Base-by-base conservation (phyloP, 2,329 filamentous ascomycete species). In the Ciborinia camelliae region DNA sequence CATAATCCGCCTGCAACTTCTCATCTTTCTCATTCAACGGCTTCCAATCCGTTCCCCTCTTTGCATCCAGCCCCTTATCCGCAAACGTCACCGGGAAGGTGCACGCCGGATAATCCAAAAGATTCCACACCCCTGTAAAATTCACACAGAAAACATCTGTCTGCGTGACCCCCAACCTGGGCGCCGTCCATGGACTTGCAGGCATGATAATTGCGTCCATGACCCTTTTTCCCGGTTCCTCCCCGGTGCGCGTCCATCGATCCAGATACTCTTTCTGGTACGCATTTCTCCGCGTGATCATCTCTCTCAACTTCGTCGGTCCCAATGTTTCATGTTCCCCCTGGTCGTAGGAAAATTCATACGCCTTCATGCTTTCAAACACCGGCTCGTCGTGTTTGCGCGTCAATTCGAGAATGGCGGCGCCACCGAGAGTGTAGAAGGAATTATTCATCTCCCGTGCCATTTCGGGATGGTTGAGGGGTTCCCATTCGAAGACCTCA, bases 51-150 rank as follows among this genome's bases (percentile, higher is more conserved):
- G 45, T 57, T 8, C 62, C 61, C 51, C 70, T 68, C 9, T 26
- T 47, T n/a, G 50, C 64, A 23, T 81, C 79, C 0, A 79, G 48
- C 2, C 66, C 65, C 68, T 78, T 77, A 64, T 81, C 77, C 0
- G 78, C 78, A 61, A 73, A 73, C 0, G 78, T 79, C 3, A 82
- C 77, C 0, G 80, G 80, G 7, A 82, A 75, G 1, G 79, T 78
- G 14, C 79, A 74, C 10, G 66, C 68, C 20, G 71, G 72, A 52
- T 75, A 73, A 73, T 72, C 74, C n/a, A 75, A 61, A 20, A 75
- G 26, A 68, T 74, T 75, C 26, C 68, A 74, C 14, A 73, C 68
- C 0, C 71, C 73, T 1, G 73, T 75, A 59, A 69, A 75, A 43
- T 72, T 72, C 1, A 75, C 73, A 67, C 68, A 71, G 30, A 73